These are phyloP conservation scores for Beverwykella pulmonaria DNA, from an alignment of 495 filamentous ascomycete species.

Conservation along the genomic window DNA sequence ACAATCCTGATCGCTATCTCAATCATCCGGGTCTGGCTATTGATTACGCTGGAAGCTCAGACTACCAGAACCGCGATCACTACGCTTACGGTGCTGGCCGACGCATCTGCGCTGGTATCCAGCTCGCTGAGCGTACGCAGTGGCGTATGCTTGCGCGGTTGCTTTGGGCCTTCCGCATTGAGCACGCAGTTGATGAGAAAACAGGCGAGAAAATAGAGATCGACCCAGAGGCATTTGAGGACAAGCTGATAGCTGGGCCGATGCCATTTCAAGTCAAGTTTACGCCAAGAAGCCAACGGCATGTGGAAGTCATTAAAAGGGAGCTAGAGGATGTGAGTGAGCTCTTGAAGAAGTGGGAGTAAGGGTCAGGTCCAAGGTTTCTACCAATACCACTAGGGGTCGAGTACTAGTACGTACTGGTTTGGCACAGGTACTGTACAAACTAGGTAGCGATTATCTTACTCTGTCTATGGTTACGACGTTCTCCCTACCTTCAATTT, in stretches of 20 bases:
- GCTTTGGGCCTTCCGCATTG: constrained; percentile 58
- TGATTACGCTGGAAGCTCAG: constrained; percentile 27
- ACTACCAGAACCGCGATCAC: constrained; percentile 53
- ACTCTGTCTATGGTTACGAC: no score
- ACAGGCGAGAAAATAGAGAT: constrained; percentile 46
- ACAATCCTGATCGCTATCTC: constrained; percentile 31
- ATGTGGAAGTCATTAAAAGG: constrained; percentile 10
- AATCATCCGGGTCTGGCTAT: constrained; percentile 40
- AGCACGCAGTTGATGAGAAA: constrained; percentile 49
- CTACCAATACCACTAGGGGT: no score
- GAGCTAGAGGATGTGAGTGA: constrained; percentile 14
- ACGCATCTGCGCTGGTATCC: constrained; percentile 61
- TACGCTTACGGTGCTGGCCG: constrained; percentile 62
- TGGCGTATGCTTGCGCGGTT: constrained; percentile 56
- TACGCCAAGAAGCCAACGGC: constrained; percentile 19
- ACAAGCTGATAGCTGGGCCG: constrained; percentile 10
- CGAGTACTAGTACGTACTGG: no score
- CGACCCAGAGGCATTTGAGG: constrained; percentile 50
- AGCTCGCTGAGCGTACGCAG: constrained; percentile 60
- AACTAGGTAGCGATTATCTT: no score
- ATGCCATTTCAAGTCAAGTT: constrained; percentile 21
- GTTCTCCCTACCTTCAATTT: no score
- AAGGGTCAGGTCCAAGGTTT: background rate
- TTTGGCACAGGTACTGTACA: no score
- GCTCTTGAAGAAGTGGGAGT: constrained; percentile 24